Evolutionary conservation across 495 filamentous ascomycete genomes (phyloP).

Genomic region (Beverwykella pulmonaria): DNA sequence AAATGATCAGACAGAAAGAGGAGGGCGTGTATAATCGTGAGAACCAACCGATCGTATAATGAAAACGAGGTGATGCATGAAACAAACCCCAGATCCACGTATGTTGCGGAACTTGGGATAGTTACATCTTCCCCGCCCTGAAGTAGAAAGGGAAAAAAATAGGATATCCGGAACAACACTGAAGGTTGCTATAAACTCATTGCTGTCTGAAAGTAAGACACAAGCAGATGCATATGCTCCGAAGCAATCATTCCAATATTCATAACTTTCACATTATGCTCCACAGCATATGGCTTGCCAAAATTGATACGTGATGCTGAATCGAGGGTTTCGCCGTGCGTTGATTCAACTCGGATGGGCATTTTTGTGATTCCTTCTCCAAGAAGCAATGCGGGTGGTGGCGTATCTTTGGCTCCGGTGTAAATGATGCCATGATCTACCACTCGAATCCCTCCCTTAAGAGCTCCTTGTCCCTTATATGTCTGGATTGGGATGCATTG

Average conservation of each 20-base stretch:
- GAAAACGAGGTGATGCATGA: too few relatives aligned
- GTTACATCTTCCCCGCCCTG: background rate
- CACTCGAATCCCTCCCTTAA: slow-evolving; percentile 31
- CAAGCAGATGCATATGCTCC: slow-evolving; percentile 41
- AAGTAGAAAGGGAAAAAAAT: background rate
- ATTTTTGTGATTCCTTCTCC: slow-evolving; percentile 29
- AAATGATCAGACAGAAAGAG: too few relatives aligned
- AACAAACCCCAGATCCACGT: background rate
- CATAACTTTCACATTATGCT: slow-evolving; percentile 36
- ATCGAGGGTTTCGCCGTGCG: slow-evolving; percentile 39
- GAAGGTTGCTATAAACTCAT: background rate
- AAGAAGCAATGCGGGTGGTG: slow-evolving; percentile 8
- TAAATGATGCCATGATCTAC: slow-evolving; percentile 40
- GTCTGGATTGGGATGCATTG: slow-evolving; percentile 38
- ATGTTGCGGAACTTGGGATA: background rate
- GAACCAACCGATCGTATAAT: too few relatives aligned
- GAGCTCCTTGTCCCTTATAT: slow-evolving; percentile 34
- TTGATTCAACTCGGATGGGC: slow-evolving; percentile 21
- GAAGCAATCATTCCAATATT: slow-evolving; percentile 44
- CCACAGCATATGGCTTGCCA: slow-evolving; percentile 51
- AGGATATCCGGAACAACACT: background rate
- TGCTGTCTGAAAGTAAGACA: slow-evolving; percentile 37
- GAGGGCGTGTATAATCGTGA: too few relatives aligned
- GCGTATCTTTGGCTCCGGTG: background rate
- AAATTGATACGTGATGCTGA: slow-evolving; percentile 52